Base-by-base conservation (phyloP, 345 rosid species). In the Syzygium jambos region DNA sequence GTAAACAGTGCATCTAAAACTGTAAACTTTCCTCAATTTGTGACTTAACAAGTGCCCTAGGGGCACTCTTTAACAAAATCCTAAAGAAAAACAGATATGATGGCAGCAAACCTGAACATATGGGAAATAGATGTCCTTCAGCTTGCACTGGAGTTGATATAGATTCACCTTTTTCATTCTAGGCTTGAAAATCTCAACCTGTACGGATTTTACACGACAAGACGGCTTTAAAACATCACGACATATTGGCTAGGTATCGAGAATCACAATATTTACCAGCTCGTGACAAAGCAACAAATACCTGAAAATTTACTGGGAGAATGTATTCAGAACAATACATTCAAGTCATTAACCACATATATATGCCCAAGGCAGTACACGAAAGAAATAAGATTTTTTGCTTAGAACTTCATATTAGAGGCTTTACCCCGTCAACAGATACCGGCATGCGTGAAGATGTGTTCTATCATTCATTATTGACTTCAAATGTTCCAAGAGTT, bases 61-160 rank as follows among this genome's bases (percentile, higher is more conserved):
- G 5, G 82, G 49, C 82, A 38, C 49, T 38, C 4, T 61, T n/a
- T 19, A 19, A 73, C 46, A 73, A 34, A 38, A 38, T 41, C 27
- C 49, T 41, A 38, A 73, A 73, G 25, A 73, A 73, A 61, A 57
- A 17, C 29, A 82, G 61, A 57, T 49, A 25, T 59, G 27, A 23
- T 51, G 53, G 29, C 68, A 51, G 56, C 84, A 77, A 86, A 95
- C 98, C 97, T 96, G 97, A 90, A 96, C 92, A 87, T 94, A 96
- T 19, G 98, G 96, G 88, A 96, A 96, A 88, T 96, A 96, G 63
- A 95, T 93, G 91, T 96, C 98, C 95, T 95, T 96, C 86, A 96
- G 93, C 90, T 86, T 94, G 93, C 96, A 95, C 87, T 87, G 90
- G 87, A 95, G 95, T 87, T 93, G 92, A 86, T 49, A 87, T 87